Evolutionary conservation across 2,329 filamentous ascomycete genomes (phyloP).

Genomic region (Mycosphaerella arachidis): DNA sequence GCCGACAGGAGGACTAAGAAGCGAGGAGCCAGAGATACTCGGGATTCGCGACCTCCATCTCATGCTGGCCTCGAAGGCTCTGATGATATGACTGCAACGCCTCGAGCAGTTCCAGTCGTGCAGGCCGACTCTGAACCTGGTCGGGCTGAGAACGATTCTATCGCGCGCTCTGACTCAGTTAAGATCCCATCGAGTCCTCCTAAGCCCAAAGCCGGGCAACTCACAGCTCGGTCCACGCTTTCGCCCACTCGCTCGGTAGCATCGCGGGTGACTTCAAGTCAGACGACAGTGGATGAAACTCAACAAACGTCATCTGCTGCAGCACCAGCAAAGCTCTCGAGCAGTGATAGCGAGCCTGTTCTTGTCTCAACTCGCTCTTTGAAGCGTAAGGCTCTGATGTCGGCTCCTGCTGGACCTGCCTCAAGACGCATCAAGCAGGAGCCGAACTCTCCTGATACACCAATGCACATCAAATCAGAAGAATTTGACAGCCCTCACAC

Average conservation of each 20-base stretch:
- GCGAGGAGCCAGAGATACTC: background rate
- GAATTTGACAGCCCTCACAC: constrained; percentile 33
- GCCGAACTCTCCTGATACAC: constrained; percentile 19
- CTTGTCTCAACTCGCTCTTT: constrained; percentile 41
- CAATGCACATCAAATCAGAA: constrained; percentile 40
- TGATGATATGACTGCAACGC: background rate
- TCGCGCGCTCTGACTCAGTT: background rate
- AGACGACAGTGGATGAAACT: constrained; percentile 36
- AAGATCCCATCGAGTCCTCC: constrained; percentile 7
- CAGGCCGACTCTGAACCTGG: background rate
- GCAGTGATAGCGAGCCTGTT: constrained; percentile 39
- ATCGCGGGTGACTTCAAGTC: constrained; percentile 35
- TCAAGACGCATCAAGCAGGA: constrained; percentile 27
- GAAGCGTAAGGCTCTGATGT: constrained; percentile 39
- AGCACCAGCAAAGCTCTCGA: constrained; percentile 12
- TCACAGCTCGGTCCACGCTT: background rate
- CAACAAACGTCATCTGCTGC: constrained; percentile 14
- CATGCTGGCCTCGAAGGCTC: background rate
- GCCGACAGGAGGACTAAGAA: background rate
- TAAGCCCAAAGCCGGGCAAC: background rate
- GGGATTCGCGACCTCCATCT: background rate
- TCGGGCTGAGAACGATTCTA: background rate
- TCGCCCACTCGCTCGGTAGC: background rate
- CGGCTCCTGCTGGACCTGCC: constrained; percentile 17
- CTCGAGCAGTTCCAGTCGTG: background rate